Evolutionary conservation across 768 basidiomycete species (phyloP).

Genomic region (Artomyces pyxidatus): DNA sequence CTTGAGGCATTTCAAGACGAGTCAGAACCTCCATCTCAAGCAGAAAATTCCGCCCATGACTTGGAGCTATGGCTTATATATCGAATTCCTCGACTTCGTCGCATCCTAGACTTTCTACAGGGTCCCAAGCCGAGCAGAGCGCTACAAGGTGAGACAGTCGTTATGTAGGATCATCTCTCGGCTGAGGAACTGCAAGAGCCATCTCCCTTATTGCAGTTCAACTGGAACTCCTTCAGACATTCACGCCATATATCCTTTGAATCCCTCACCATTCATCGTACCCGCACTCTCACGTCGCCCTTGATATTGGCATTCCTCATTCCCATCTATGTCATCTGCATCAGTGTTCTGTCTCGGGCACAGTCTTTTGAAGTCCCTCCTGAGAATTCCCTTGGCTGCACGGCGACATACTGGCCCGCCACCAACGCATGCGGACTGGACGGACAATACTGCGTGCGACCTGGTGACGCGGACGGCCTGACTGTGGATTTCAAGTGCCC

Average conservation of each 20-base stretch:
- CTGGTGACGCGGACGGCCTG: slow-evolving; percentile 50
- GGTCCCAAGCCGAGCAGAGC: too few species aligned
- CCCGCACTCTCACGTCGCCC: slow-evolving; percentile 42
- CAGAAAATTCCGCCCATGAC: too few species aligned
- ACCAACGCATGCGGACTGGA: slow-evolving; percentile 70
- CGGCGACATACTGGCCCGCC: slow-evolving; percentile 59
- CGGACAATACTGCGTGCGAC: slow-evolving; percentile 54
- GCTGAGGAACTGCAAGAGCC: too few species aligned
- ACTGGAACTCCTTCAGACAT: neutral
- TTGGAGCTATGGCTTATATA: too few species aligned
- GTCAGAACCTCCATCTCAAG: too few species aligned
- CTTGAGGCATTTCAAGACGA: too few species aligned
- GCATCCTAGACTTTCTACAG: too few species aligned
- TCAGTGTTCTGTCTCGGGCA: slow-evolving; percentile 65
- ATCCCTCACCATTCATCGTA: slow-evolving; percentile 39
- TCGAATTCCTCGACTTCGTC: too few species aligned
- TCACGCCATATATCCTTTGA: slow-evolving; percentile 31
- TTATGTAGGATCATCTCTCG: too few species aligned
- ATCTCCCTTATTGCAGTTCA: neutral
- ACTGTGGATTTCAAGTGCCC: slow-evolving; percentile 77
- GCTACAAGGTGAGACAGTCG: too few species aligned
- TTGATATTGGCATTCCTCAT: slow-evolving; percentile 50
- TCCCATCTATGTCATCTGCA: slow-evolving; percentile 56
- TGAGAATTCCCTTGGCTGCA: slow-evolving; percentile 58
- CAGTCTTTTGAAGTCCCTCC: slow-evolving; percentile 67